Base-by-base conservation (phyloP, 139 green algal species). In the Chlamydomonas schloesseri region DNA sequence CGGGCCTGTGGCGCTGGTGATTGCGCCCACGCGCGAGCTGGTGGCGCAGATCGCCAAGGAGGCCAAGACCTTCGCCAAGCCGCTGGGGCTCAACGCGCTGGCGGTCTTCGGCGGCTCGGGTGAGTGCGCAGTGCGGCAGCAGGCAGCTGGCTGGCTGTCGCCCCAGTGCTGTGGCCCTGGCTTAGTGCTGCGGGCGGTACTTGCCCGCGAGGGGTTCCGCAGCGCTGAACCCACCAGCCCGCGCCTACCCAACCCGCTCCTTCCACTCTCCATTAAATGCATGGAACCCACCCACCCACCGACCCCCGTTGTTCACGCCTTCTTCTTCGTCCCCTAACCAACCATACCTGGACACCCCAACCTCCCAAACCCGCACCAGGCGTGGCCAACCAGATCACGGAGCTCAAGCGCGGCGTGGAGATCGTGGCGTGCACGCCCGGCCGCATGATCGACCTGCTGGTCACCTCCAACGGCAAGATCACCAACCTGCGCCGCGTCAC, bases 381-480 rank as follows among this genome's bases (percentile, higher is more conserved):
- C 36, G 80, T 99, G 31, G 96, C 93, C 47, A 95, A 91, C 86
- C 90, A 99, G 91, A 99, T 99, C 88, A 90, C 89, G 1, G 97
- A 98, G 60, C 95, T 99, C 24, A 99, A 99, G 90, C 92, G 98
- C 24, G 98, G 98, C 62, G 82, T 84, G 21, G 95, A 96, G 88
- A 83, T 99, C 13, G 97, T 99, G 33, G 94, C 97, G 3, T 98
- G 96, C 90, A 99, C 98, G 10, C 98, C 98, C 8, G 98, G 98
- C 24, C 96, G 98, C 86, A 98, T 99, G 95, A 99, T 99, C 67
- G 98, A 99, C 93, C 94, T 99, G 57, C 92, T 99, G 28, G 95
- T 94, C 36, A 98, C 95, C 29, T 88, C 75, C 62, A 88, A 88
- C 69, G 89, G 97, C 82, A 97, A 97, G 84, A 98, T 99, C 89